Percentiles rank a stretch among this genome's conserved stretches.
phyloP scores from a whole-genome alignment of 108 stramenopile genomes.

The Chaetoceros muelleri region DNA sequence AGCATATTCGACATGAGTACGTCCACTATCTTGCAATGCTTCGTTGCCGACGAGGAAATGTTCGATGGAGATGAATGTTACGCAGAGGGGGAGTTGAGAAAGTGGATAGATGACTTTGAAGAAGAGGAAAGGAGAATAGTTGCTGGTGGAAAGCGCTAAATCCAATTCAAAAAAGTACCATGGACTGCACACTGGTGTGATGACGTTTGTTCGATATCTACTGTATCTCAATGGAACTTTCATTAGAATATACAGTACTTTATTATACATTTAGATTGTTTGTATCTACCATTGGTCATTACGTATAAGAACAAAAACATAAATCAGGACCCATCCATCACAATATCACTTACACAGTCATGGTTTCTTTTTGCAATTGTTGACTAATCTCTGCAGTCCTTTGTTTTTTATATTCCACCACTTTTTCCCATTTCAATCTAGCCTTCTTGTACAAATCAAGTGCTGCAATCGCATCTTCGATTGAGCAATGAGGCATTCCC shows the following conservation, averaged over 20 bases:
- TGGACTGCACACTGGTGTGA: no score
- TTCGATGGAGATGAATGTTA: constrained; percentile 50
- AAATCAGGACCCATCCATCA: no score
- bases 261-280: no score
- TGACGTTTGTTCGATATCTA: no score
- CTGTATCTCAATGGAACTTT: no score
- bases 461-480: constrained; percentile 42
- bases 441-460: constrained; percentile 42
- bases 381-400: constrained; percentile 16
- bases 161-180: no score
- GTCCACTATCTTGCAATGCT: constrained; percentile 76
- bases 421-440: constrained; percentile 33
- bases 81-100: constrained; percentile 36
- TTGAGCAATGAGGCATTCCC: constrained; percentile 11
- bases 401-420: constrained; percentile 12
- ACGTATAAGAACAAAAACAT: no score
- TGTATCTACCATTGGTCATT: no score
- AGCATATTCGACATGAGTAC: constrained; percentile 77
- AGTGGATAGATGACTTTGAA: constrained; percentile 20
- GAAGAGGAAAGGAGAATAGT: constrained; percentile 2
- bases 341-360: no score
- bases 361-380: not conserved
- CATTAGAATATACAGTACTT: no score
- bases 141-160: constrained; percentile 2
- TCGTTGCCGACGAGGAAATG: constrained; percentile 88